Conservation (phyloP, 192 early-diverging fungal species). For the Kickxella alabastrina region DNA sequence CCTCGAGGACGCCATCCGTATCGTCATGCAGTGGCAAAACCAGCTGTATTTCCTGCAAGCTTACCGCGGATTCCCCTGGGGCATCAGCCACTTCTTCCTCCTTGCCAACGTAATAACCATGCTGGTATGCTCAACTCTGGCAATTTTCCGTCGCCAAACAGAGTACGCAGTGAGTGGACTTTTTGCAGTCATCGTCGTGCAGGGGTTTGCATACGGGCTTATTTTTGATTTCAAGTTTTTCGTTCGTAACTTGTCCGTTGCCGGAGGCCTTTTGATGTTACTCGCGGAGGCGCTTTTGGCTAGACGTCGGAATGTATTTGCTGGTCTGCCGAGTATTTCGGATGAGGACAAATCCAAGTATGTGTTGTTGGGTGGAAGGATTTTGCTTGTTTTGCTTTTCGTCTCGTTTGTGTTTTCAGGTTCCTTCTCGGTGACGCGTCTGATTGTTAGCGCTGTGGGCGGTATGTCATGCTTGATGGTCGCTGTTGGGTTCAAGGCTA, state of each 20-base stretch:
- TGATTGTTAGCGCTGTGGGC: constrained; percentile 69
- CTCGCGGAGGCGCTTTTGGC: constrained; percentile 74
- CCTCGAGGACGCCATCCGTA: constrained; percentile 88
- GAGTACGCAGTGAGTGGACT: constrained; percentile 81
- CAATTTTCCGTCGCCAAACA: constrained; percentile 77
- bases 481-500: constrained; percentile 96
- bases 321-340: constrained; percentile 79
- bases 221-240: constrained; percentile 88
- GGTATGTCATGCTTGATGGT: constrained; percentile 89
- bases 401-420: constrained; percentile 85
- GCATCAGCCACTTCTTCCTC: constrained; percentile 83
- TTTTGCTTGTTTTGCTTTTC: constrained; percentile 91
- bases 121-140: constrained; percentile 77
- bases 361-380: constrained; percentile 85
- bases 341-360: constrained; percentile 87
- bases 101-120: constrained; percentile 79
- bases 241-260: constrained; percentile 87
- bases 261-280: constrained; percentile 92
- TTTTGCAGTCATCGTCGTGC: constrained; percentile 75
- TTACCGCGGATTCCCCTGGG: constrained; percentile 76
- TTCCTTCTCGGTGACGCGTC: constrained; percentile 66
- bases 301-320: constrained; percentile 72
- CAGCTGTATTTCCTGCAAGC: constrained; percentile 82
- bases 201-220: constrained; percentile 92
- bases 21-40: constrained; percentile 84